phyloP scores from a whole-genome alignment of 352 stramenopile genomes.

The Phytophthora capsici region DNA sequence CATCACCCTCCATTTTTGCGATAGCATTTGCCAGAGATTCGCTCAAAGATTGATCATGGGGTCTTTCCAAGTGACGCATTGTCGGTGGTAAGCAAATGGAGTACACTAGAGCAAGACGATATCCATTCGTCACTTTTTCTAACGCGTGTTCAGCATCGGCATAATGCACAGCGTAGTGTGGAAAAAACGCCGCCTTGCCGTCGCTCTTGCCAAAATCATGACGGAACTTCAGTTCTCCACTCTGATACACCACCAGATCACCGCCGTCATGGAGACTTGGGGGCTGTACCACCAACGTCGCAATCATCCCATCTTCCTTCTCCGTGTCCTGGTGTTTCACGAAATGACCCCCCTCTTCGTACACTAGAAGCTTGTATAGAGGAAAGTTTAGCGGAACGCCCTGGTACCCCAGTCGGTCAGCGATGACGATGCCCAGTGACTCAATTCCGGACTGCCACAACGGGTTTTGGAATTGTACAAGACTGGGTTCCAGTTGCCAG shows the following conservation, averaged over 20 bases:
- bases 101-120: slow-evolving; percentile 9
- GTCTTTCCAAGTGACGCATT: background rate
- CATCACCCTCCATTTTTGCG: background rate
- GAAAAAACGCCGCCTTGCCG: slow-evolving; percentile 13
- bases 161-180: slow-evolving; percentile 34
- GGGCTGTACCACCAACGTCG: slow-evolving; percentile 48
- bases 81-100: slow-evolving; percentile 5
- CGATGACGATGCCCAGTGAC: slow-evolving; percentile 8
- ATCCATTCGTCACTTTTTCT: slow-evolving; percentile 30
- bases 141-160: slow-evolving; percentile 34
- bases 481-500: slow-evolving; percentile 13
- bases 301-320: slow-evolving; percentile 60
- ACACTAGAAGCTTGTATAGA: slow-evolving; percentile 59
- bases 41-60: background rate
- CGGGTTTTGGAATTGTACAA: slow-evolving; percentile 18
- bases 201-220: slow-evolving; percentile 28
- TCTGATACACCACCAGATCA: slow-evolving; percentile 25
- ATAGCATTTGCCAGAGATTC: background rate
- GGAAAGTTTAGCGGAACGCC: slow-evolving; percentile 17
- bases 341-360: slow-evolving; percentile 49
- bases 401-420: slow-evolving; percentile 16
- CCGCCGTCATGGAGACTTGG: slow-evolving; percentile 29
- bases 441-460: slow-evolving; percentile 20
- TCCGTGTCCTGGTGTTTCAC: slow-evolving; percentile 58
- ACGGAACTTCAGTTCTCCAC: slow-evolving; percentile 4